Evolutionary conservation across 2,329 filamentous ascomycete genomes (phyloP), one percentile per base, ranked within the genome.

Genomic region (Dryadomyces quercivorus): DNA sequence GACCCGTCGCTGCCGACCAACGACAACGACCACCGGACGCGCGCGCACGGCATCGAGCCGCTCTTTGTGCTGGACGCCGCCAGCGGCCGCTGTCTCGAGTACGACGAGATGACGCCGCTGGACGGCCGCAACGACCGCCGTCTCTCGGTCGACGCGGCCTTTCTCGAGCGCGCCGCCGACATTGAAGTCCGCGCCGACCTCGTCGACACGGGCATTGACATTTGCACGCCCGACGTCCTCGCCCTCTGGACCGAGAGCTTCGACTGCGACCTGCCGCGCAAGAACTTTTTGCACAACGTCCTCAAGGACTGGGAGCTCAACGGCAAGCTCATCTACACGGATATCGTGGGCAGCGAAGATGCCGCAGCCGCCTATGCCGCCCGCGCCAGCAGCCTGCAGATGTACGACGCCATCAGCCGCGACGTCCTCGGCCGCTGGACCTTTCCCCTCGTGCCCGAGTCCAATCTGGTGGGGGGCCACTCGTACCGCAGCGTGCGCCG

Each of bases 271-370:
- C 74, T 84, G 12, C 84, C 86, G 5, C 76, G 87, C 57, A 82
- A 81, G 60, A 84, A 88, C 59, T 91, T 89, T 63, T 70, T 92
- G 50, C 82, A 85, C 63, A 91, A 91, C 56, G 90, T 97, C 1
- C 73, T 98, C 53, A 96, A 96, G 71, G 93, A 98, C 67, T 95
- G 89, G 73, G 93, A 98, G 66, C 75, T 97, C 55, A 97, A 97
- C 67, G 91, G 91, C 56, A 95, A 97, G 72, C 90, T 89, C n/a
- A 88, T 98, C 52, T 90, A 96, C 66, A 86, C 89, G 2, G 86
- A 97, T 63, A 85, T 97, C 59, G 75, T 94, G 47, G 79, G 82
- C 40, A 81, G 90, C 52, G 82, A 22, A 2, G 22, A n/a, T 34
- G 18, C 34, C 36, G 18, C 7, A 13, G 56, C 54, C 31, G 55